Conservation (phyloP, 2,329 filamentous ascomycete species). For the Talaromyces rugulosus region DNA sequence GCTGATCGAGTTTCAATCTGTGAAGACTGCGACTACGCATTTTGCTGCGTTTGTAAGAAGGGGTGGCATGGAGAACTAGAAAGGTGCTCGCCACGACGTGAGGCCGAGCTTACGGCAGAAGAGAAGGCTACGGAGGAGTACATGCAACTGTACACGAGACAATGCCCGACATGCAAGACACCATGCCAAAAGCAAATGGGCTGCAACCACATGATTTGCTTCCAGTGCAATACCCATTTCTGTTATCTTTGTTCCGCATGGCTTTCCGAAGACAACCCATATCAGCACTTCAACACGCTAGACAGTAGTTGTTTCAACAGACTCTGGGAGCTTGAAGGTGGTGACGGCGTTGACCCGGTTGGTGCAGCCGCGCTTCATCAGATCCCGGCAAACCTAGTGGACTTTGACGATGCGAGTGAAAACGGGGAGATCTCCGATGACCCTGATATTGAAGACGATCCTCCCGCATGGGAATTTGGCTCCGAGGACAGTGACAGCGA, state of each 20-base stretch:
- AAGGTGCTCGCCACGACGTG: slow-evolving; percentile 63
- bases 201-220: slow-evolving; percentile 96
- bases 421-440: slow-evolving; percentile 18
- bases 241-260: slow-evolving; percentile 92
- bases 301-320: slow-evolving; percentile 73
- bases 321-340: slow-evolving; percentile 83
- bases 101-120: slow-evolving; percentile 70
- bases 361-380: slow-evolving; percentile 36
- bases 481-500: slow-evolving; percentile 17
- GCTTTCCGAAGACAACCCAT: slow-evolving; percentile 76
- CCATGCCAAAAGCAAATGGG: slow-evolving; percentile 87
- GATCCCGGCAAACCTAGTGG: slow-evolving; percentile 37
- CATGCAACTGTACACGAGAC: slow-evolving; percentile 72
- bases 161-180: slow-evolving; percentile 81
- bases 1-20: slow-evolving; percentile 75
- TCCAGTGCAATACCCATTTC: slow-evolving; percentile 84
- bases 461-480: slow-evolving; percentile 17
- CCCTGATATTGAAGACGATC: slow-evolving; percentile 18
- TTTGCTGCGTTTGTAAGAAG: slow-evolving; percentile 69
- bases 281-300: slow-evolving; percentile 76
- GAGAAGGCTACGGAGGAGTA: slow-evolving; percentile 86
- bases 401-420: slow-evolving; percentile 28
- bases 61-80: slow-evolving; percentile 92
- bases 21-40: slow-evolving; percentile 83
- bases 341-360: slow-evolving; percentile 56